phyloP scores from a whole-genome alignment of 805 yeast genomes.

The Candida andamanensis region DNA sequence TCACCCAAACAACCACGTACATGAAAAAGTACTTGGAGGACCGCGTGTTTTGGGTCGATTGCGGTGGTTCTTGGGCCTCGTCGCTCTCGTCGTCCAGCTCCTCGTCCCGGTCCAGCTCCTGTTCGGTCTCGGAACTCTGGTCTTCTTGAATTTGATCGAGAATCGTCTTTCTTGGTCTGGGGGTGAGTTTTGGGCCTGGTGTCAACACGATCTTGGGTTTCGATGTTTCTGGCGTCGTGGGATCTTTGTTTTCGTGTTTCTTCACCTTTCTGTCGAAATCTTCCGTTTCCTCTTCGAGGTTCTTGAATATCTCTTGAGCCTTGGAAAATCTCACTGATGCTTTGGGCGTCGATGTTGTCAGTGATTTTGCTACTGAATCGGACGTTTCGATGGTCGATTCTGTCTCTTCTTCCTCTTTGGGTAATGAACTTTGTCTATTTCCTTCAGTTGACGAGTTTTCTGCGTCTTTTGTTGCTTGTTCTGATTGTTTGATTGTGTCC shows the following conservation, averaged over 20 bases:
- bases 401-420: too few relatives aligned
- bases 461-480: too few relatives aligned
- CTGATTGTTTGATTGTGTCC: not conserved
- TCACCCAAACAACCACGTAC: constrained; percentile 20
- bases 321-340: too few relatives aligned
- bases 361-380: not conserved
- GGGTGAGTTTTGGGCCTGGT: constrained; percentile 10
- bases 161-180: constrained; percentile 14
- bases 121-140: constrained; percentile 2
- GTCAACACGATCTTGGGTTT: constrained; percentile 1
- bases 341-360: constrained; percentile 2
- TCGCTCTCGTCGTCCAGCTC: constrained; percentile 3
- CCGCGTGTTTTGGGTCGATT: not conserved
- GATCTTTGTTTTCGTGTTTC: constrained; percentile 5
- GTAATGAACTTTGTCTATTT: too few relatives aligned
- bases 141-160: not conserved
- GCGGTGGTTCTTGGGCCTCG: constrained; percentile 2
- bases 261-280: constrained; percentile 20
- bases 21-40: constrained; percentile 2
- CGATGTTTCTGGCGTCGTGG: not conserved
- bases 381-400: too few relatives aligned
- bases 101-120: constrained; percentile 1
- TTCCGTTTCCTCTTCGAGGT: constrained; percentile 19
- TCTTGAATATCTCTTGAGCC: not conserved
- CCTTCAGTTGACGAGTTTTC: too few relatives aligned